Conservation (phyloP, 75 land plant genomes). For the Ceratopteris richardii region DNA sequence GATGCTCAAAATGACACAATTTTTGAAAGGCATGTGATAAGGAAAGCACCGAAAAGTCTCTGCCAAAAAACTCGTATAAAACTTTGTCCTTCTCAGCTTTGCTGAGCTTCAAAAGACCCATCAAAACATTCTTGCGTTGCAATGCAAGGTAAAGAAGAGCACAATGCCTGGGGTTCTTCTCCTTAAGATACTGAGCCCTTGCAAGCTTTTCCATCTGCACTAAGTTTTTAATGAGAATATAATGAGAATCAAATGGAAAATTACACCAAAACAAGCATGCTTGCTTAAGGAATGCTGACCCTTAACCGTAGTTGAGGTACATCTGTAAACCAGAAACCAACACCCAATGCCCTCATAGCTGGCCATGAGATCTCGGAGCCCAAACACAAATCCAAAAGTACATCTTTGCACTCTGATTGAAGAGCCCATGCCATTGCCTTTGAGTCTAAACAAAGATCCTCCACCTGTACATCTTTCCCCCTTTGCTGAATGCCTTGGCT, state of each 20-base stretch:
- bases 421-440: slow-evolving; percentile 70
- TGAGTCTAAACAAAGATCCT: slow-evolving; percentile 45
- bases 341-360: slow-evolving; percentile 64
- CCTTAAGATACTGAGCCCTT: slow-evolving; percentile 67
- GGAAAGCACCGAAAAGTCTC: slow-evolving; percentile 75
- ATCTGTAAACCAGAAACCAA: slow-evolving; percentile 87
- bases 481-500: slow-evolving; percentile 22
- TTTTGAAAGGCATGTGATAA: too few species aligned
- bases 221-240: neutral
- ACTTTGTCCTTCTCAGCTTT: slow-evolving; percentile 89
- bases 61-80: slow-evolving; percentile 75
- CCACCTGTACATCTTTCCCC: slow-evolving; percentile 28
- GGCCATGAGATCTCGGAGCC: slow-evolving; percentile 72
- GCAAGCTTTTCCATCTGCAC: slow-evolving; percentile 93
- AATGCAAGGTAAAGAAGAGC: slow-evolving; percentile 82
- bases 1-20: too few species aligned
- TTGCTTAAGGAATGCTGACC: slow-evolving; percentile 31
- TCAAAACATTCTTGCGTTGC: slow-evolving; percentile 74
- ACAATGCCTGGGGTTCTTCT: slow-evolving; percentile 81
- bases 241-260: neutral
- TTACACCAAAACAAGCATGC: too few species aligned
- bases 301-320: slow-evolving; percentile 44
- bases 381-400: slow-evolving; percentile 47
- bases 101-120: slow-evolving; percentile 89
- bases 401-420: slow-evolving; percentile 84